A percentile compares a stretch with the other conserved stretches of the same genome.
Conservation (phyloP, 2,329 filamentous ascomycete genomes). For the Ilyonectria robusta region DNA sequence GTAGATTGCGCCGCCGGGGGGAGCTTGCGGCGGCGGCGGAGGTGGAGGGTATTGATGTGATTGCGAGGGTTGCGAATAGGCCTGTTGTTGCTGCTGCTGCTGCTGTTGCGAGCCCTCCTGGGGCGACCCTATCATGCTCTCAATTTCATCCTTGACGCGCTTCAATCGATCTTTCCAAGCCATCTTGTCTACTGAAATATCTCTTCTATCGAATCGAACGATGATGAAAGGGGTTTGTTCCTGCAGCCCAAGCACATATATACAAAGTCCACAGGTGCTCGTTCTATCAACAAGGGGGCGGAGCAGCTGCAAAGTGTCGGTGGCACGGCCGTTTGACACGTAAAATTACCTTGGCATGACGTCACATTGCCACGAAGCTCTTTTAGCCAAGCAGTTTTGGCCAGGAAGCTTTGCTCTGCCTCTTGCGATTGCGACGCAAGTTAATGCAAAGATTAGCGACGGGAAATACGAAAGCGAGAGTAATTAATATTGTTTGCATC, state of each 20-base stretch:
- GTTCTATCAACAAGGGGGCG: slow-evolving; percentile 3
- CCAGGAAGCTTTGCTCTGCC: background rate
- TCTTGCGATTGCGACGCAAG: background rate
- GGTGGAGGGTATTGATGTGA: slow-evolving; percentile 40
- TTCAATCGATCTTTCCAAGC: slow-evolving; percentile 57
- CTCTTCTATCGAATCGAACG: background rate
- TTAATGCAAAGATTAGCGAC: background rate
- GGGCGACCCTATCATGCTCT: slow-evolving; percentile 52
- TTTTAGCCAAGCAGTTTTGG: background rate
- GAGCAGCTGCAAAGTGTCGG: slow-evolving; percentile 8
- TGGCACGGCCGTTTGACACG: slow-evolving; percentile 5
- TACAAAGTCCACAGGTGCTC: background rate
- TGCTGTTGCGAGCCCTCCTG: slow-evolving; percentile 30
- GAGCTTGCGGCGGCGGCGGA: slow-evolving; percentile 33
- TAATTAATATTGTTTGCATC: background rate
- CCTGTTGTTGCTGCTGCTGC: slow-evolving; percentile 19
- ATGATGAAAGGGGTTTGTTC: background rate
- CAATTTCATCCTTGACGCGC: slow-evolving; percentile 56
- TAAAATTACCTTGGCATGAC: slow-evolving; percentile 20
- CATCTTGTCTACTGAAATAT: slow-evolving; percentile 42
- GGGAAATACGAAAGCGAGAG: background rate
- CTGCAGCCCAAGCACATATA: background rate
- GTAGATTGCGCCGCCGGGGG: slow-evolving; percentile 54
- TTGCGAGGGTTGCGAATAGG: slow-evolving; percentile 38
- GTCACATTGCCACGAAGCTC: slow-evolving; percentile 20